Percentiles rank a stretch among this genome's conserved stretches.
Evolutionary conservation across 345 rosid species (phyloP).

Genomic region (Eucalyptus melliodora): DNA sequence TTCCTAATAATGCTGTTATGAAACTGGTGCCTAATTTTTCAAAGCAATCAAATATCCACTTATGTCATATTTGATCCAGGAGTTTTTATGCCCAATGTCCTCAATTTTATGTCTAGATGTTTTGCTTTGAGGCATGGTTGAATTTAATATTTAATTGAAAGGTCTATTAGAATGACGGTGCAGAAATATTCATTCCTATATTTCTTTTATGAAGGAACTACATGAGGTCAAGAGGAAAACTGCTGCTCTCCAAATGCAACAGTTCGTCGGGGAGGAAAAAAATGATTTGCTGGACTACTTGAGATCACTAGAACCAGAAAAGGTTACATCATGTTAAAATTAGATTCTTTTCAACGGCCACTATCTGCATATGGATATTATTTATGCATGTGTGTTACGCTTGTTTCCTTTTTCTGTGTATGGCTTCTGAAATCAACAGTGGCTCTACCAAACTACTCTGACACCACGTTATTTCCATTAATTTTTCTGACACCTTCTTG

Average conservation of each 20-base stretch:
- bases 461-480: neutral
- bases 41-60: neutral
- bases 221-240: conserved; percentile 72
- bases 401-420: neutral
- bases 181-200: neutral
- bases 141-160: neutral
- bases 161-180: neutral
- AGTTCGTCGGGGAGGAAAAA: conserved; percentile 97
- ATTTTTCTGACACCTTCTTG: neutral
- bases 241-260: conserved; percentile 97
- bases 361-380: neutral
- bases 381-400: neutral
- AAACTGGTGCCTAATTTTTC: neutral
- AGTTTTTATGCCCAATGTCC: neutral
- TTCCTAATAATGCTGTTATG: neutral
- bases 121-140: neutral
- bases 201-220: conserved; percentile 49
- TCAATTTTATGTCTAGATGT: neutral
- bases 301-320: conserved; percentile 90
- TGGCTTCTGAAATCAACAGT: neutral
- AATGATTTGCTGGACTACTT: conserved; percentile 91
- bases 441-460: neutral
- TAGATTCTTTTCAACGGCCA: neutral
- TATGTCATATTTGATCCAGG: neutral
- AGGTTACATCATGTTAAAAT: conserved; percentile 26